Base-by-base conservation (phyloP, 2,329 filamentous ascomycete species). In the Byssothecium circinans region DNA sequence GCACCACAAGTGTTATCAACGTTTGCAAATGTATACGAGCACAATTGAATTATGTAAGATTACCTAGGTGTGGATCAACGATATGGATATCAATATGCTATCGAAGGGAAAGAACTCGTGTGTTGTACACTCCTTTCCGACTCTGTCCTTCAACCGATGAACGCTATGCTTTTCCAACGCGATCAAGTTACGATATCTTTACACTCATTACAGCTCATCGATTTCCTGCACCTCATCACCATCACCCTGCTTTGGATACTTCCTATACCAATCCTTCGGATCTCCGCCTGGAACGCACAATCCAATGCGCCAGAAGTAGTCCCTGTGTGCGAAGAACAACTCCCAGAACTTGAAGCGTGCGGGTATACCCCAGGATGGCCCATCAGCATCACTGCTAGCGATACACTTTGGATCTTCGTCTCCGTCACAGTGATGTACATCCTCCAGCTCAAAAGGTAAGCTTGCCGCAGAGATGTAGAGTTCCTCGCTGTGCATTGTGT, bases 251-350 rank as follows among this genome's bases (percentile, higher is more conserved):
- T 58, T 57, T 1, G 65, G 61, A 49, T 71, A 68, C 37, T 78
- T 75, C 52, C 80, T 74, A 15, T 67, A 81, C 86, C 86, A 88
- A 57, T 88, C 81, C 37, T 77, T 75, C 2, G 85, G 85, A 65
- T 87, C 86, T 11, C 88, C 88, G 11, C 87, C 87, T 0, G 92
- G 91, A 2, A 96, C 78, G 73, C 94, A 99, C 25, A 97, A 75
- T 0, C 94, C 94, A 43, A 99, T 71, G 47, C 94, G 81, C 89
- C 90, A 95, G 72, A 99, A 97, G 71, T 99, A 99, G 74, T 99
- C 94, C 32, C 94, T 78, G 73, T 99, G 94, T 1, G 91, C 88
- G 70, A 95, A 95, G 65, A 97, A 86, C 7, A 96, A 75, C 72
- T 96, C 84, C 90, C 92, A 96, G n/a, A 95, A 80, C 69, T 87